Base-by-base conservation (phyloP, 1,284 basidiomycete species). In the Polyporus tsugae region DNA sequence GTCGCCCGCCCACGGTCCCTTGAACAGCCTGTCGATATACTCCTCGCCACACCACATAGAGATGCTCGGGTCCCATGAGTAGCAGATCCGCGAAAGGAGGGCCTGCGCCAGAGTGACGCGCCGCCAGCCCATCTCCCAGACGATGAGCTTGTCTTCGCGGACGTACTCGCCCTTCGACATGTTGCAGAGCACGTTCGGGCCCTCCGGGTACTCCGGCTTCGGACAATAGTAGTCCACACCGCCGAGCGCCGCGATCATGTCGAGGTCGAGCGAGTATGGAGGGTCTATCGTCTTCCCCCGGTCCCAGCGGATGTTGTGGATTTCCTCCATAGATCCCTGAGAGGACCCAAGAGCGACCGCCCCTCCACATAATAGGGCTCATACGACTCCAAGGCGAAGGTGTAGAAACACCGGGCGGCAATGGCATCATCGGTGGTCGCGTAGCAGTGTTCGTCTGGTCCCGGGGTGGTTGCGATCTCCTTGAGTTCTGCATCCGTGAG, bases 401-500 rank as follows among this genome's bases (percentile, higher is more conserved):
- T 1, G 15, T 55, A 35, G 15, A 55, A 29, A 33, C 29, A 55
- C 52, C 29, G 6, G 36, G 38, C 11, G 10, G 58, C 38, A 13
- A 55, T 6, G 15, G 33, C 35, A 19, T 59, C 10, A 19, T 39
- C n/a, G 19, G 29, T n/a, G 10, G 38, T n/a, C 36, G 17, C 1
- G 38, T 38, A 10, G 1, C 7, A 38, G 57, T 58, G 3, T 15
- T 59, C 35, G 15, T 59, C n/a, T 52, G 33, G 35, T 4, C 17
- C 25, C 15, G 33, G 52, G 52, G 52, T 55, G 6, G 49, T 39
- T 11, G 44, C 42, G 49, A 62, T 55, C 39, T 61, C 36, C 22
- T 17, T 36, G 41, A 22, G 44, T 29, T 73, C 68, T 1, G 42
- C 61, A n/a, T 49, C 62, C 2, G 63, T 71, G 42, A 74, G 64